Evolutionary conservation across 169 alveolate genomes (phyloP).

Genomic region (Plasmodium relictum): DNA sequence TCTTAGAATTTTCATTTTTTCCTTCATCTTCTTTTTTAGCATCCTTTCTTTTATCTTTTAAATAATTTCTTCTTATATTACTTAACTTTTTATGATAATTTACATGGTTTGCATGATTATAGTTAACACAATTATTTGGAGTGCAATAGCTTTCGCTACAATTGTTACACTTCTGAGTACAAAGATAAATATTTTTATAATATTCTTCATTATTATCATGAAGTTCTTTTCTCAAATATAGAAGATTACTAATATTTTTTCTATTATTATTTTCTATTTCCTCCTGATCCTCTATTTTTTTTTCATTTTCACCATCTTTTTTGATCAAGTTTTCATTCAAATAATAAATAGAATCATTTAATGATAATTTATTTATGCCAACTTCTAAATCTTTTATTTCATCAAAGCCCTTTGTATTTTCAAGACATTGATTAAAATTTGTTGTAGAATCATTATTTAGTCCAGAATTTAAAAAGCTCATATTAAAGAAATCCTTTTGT

Average conservation of each 20-base stretch:
- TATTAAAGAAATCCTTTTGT: constrained; percentile 52
- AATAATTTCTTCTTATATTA: constrained; percentile 53
- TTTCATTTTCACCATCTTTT: constrained; percentile 30
- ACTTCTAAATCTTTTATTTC: constrained; percentile 49
- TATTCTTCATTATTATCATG: constrained; percentile 37
- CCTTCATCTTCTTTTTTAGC: constrained; percentile 1
- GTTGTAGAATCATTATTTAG: constrained; percentile 53
- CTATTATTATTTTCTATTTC: constrained; percentile 13
- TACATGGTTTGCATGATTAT: constrained; percentile 70
- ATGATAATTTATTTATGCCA: constrained; percentile 31
- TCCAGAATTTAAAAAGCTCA: constrained; percentile 67
- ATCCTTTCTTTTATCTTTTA: constrained; percentile 44
- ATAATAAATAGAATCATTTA: constrained; percentile 49
- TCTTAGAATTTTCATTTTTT: not conserved
- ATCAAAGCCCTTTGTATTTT: constrained; percentile 37
- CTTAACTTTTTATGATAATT: constrained; percentile 47
- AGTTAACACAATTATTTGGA: constrained; percentile 40
- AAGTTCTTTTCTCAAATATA: constrained; percentile 4
- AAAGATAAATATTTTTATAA: constrained; percentile 32
- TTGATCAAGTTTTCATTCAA: constrained; percentile 58
- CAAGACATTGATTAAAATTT: constrained; percentile 42
- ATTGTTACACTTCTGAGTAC: constrained; percentile 20
- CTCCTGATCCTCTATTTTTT: not conserved
- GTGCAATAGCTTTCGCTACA: constrained; percentile 52
- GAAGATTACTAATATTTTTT: constrained; percentile 4